Evolutionary conservation across 352 stramenopile genomes (phyloP), one percentile per base, ranked within the genome.

Genomic region (Pythium monospermum): DNA sequence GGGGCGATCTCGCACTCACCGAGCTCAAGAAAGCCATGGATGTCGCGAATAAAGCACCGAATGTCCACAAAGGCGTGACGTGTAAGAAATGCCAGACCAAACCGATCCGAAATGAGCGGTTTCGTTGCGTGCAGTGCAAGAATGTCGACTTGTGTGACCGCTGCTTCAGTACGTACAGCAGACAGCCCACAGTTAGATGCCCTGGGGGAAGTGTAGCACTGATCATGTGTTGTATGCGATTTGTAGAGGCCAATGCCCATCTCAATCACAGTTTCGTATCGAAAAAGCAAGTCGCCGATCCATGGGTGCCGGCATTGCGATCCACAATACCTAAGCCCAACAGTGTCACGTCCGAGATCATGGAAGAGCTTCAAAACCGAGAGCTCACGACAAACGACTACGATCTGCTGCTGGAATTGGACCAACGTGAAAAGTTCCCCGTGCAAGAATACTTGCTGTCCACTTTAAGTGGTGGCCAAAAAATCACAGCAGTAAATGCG

Each of bases 371-470:
- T 0, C 69, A 93, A 51, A 75, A 57, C 28, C 67, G 83, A 55
- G 83, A 94, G 31, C 63, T 94, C 7, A 87, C 81, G 26, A 90
- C 76, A n/a, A 87, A 87, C 35, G 83, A 94, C 53, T 94, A 92
- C 45, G 81, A 91, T 38, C 38, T 90, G 6, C 57, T 94, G 1
- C 59, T 91, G 12, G 69, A 92, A 30, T 59, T 92, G 0, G 82
- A 92, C 46, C 63, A 74, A 35, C 57, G 54, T 3, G 73, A 77
- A 19, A 85, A 83, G 22, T 63, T 47, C 16, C 69, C 75, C n/a
- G 46, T 92, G n/a, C 78, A 89, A 56, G 75, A 90, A 19, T 92
- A 76, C 49, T 44, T 92, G 23, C 53, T 91, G n/a, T 62, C 71
- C 13, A 55, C 66, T 25, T 46, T 92, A 27, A 35, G 7, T 13